Base-by-base conservation (phyloP, 1,139 yeast species). In the Diutina pseudorugosa region DNA sequence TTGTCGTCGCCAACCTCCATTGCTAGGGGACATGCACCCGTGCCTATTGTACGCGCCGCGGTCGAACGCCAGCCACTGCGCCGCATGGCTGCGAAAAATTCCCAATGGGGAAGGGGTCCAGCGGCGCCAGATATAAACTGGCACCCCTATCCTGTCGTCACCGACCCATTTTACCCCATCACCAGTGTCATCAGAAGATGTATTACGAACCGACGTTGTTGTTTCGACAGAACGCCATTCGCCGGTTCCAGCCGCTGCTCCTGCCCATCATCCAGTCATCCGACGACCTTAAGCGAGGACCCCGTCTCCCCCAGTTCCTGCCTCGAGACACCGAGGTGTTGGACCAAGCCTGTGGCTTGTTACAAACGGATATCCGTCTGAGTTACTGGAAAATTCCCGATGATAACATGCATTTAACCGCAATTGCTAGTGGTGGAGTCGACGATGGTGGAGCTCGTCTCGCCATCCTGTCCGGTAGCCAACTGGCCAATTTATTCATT, bases 331-430 rank as follows among this genome's bases (percentile, higher is more conserved):
- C 25, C 2, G 25, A 19, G n/a, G 45, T 42, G n/a, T 19, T 42
- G 18, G 20, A 19, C 45, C 45, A 42, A 12, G 45, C 21, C 8
- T 42, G 45, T 42, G 45, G 45, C 4, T 21, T 42, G 11, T 12
- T 19, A 19, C 45, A 42, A 2, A 21, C 21, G 3, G 45, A 74
- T 55, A 70, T 80, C 52, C 75, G 75, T 54, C 80, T 85, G 14
- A 77, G 73, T 62, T 85, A 85, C 65, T 86, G 94, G 95, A 78
- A 75, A 58, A 85, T 72, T 6, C 88, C 89, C 2, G 89, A 84
- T 60, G 65, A 69, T 40, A 67, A 74, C 48, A 68, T 74, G 62
- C 78, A 80, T 57, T 69, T 86, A 53, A 83, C 89, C 0, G 70
- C 85, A 0, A 66, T 86, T 56, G 76, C 82, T 8, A 65, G 72